A percentile compares a stretch with the other conserved stretches of the same genome.
These are phyloP conservation scores for Delphinella strobiligena DNA, from an alignment of 2,329 filamentous ascomycete species.

Conservation along the genomic window DNA sequence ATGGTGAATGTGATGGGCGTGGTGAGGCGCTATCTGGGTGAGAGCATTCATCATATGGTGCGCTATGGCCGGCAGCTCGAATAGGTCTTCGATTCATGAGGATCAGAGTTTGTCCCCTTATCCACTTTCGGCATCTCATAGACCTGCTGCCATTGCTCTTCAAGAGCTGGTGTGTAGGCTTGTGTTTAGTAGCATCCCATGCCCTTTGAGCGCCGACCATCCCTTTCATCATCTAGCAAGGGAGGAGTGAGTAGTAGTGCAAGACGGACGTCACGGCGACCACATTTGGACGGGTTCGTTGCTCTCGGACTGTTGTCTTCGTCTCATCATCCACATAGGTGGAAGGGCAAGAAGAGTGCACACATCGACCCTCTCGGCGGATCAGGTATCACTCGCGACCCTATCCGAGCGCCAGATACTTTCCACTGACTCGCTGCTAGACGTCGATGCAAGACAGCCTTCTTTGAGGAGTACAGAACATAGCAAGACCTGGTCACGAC, in stretches of 20 bases:
- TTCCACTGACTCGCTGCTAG: background rate
- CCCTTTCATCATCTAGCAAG: slow-evolving; percentile 6
- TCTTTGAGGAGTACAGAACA: slow-evolving; percentile 1
- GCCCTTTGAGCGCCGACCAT: background rate
- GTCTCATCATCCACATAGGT: too few relatives aligned
- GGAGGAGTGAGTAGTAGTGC: background rate
- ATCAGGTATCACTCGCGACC: background rate
- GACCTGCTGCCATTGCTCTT: background rate
- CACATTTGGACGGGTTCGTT: background rate
- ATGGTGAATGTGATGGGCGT: too few relatives aligned
- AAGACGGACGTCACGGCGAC: background rate
- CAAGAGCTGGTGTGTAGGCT: background rate
- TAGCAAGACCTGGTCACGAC: background rate
- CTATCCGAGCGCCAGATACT: too few relatives aligned
- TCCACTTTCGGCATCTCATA: background rate
- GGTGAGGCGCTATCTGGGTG: too few relatives aligned
- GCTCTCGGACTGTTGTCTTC: background rate
- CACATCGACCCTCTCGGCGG: background rate
- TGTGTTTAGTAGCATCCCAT: background rate
- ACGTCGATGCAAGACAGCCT: background rate
- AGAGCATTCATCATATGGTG: background rate
- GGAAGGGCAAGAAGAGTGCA: too few relatives aligned
- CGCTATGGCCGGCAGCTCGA: background rate
- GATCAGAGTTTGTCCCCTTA: background rate
- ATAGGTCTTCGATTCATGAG: background rate